phyloP scores from a whole-genome alignment of 768 basidiomycete genomes.

The Punctularia strigosozonata region DNA sequence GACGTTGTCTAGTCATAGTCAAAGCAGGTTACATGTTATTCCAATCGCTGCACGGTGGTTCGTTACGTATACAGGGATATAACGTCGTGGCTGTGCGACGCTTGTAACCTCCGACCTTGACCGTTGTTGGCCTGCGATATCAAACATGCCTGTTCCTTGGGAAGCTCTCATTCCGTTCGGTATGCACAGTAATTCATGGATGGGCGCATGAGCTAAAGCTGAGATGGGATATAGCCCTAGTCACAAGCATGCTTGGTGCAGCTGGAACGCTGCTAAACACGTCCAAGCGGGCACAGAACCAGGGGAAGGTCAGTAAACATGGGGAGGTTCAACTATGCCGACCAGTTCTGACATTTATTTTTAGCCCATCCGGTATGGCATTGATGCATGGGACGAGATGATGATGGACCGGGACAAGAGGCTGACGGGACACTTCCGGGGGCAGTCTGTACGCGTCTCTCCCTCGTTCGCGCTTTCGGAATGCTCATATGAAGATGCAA shows the following conservation, averaged over 20 bases:
- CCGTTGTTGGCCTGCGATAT: too few species aligned
- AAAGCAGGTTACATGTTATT: too few species aligned
- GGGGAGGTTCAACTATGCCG: too few species aligned
- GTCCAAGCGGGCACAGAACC: constrained; percentile 73
- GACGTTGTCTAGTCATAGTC: too few species aligned
- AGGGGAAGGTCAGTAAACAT: constrained; percentile 60
- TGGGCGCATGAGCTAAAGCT: too few species aligned
- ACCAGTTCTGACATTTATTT: too few species aligned
- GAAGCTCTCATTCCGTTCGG: constrained; percentile 96
- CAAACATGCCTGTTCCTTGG: constrained; percentile 88
- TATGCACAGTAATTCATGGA: constrained; percentile 18
- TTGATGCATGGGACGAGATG: constrained; percentile 90
- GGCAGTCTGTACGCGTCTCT: constrained; percentile 60
- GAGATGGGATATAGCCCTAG: constrained; percentile 39
- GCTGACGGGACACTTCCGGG: constrained; percentile 77
- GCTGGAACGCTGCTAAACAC: constrained; percentile 81
- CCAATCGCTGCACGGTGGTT: too few species aligned
- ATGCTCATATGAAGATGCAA: background rate
- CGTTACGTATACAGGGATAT: too few species aligned
- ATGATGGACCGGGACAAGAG: constrained; percentile 90
- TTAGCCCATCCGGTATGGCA: constrained; percentile 75
- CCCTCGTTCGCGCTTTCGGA: background rate
- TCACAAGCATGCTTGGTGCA: constrained; percentile 82
- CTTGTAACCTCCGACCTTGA: too few species aligned
- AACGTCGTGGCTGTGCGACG: too few species aligned